A percentile compares a stretch with the other conserved stretches of the same genome.
These are phyloP conservation scores for Ailanthus altissimus DNA, from an alignment of 345 rosid species.

Conservation along the genomic window DNA sequence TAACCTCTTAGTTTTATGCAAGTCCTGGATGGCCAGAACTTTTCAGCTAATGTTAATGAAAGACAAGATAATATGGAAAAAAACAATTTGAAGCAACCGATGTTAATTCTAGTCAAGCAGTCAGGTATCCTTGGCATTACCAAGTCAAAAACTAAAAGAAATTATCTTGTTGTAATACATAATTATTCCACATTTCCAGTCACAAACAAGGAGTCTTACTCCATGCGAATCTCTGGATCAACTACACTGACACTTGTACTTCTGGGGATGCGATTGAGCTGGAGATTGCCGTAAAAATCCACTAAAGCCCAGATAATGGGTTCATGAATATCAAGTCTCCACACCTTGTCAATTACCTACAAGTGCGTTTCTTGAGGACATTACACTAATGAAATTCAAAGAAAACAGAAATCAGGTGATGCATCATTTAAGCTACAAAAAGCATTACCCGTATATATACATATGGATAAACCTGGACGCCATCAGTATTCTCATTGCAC, in stretches of 20 bases:
- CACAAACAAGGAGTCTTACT: slow-evolving; percentile 48
- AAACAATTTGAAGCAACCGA: not conserved
- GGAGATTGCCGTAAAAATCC: slow-evolving; percentile 80
- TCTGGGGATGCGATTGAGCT: slow-evolving; percentile 70
- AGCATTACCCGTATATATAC: slow-evolving; percentile 84
- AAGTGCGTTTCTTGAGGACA: slow-evolving; percentile 13
- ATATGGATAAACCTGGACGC: slow-evolving; percentile 79
- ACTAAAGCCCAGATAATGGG: slow-evolving; percentile 93
- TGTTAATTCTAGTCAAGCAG: not conserved
- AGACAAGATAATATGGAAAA: not conserved
- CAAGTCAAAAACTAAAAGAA: not conserved
- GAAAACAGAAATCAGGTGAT: slow-evolving; percentile 1
- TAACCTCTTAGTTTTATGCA: not conserved
- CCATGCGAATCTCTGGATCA: slow-evolving; percentile 93
- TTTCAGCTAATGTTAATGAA: not conserved
- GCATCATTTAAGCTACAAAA: slow-evolving; percentile 1
- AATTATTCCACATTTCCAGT: not conserved
- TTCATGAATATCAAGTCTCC: slow-evolving; percentile 94
- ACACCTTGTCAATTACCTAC: slow-evolving; percentile 79
- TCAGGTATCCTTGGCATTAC: not conserved
- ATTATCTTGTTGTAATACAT: not conserved
- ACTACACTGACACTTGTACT: slow-evolving; percentile 71
- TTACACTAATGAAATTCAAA: not conserved
- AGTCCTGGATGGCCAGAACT: not conserved
- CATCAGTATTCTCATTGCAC: slow-evolving; percentile 74